Base-by-base conservation (phyloP, 1,139 yeast genomes). In the Candida dubliniensis region DNA sequence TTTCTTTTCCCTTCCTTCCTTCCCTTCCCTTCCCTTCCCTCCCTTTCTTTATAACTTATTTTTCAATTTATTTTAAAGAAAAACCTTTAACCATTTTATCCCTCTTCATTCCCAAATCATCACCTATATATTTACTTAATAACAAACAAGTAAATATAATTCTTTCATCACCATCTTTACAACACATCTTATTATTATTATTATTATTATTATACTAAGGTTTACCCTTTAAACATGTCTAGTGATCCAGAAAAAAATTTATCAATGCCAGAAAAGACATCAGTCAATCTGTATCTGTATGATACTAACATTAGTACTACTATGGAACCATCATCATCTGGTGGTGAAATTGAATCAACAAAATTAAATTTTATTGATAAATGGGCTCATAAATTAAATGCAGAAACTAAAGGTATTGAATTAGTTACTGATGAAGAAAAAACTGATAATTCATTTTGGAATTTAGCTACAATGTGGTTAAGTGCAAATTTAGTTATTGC, bases 401-500 rank as follows among this genome's bases (percentile, higher is more conserved):
- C 80, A 40, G 91, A 85, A 66, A 74, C 82, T 30, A 78, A 84
- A 58, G 91, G 91, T 58, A 77, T 85, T 50, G 89, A 82, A 55
- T 63, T 78, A 36, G 77, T 85, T 44, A 83, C 87, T 23, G 88
- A 81, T 47, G 84, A 79, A 43, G 87, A 84, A 60, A 79, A 82
- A 53, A 71, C 76, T 38, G 89, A 84, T 46, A 64, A 61, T 43
- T 81, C 88, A 30, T 60, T 85, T 45, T 70, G 80, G 71, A 79
- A 76, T 54, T 87, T 95, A 25, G 90, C 91, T 34, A 76, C 91
- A 45, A 87, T 90, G 96, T 90, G 97, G 97, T 76, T 87, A 58
- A 85, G 95, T 25, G 96, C 96, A 31, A 90, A 90, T 66, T 72
- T 88, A 77, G 96, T 89, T 47, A 80, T 90, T 60, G 90, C 96